Evolutionary conservation across 73 alveolate genomes (phyloP), one percentile per base, ranked within the genome.

Genomic region (Diophrys sp.): DNA sequence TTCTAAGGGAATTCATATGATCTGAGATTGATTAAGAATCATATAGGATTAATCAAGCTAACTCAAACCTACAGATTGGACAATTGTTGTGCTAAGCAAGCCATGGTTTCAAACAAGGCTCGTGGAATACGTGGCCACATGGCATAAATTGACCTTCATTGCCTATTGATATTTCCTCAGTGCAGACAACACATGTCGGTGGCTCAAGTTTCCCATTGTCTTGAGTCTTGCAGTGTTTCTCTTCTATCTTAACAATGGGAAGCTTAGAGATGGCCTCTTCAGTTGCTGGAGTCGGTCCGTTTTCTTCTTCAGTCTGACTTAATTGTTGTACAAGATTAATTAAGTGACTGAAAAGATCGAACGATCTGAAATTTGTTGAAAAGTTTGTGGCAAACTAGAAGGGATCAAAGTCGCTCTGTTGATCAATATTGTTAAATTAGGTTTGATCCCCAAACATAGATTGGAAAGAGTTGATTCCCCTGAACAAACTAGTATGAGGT

Each of bases 1-100:
- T 96, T 94, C 62, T 90, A 96, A 79, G 99, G 98, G 33, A 89
- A 87, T 85, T 90, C 98, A 23, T 92, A 82, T 82, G 99, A 96
- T 90, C 93, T 96, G 97, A 89, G 95, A 62, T 54, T 94, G 26
- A 56, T 94, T 44, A 95, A 94, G 71, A 96, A 94, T 78, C 94
- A 96, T 88, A 90, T 97, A 24, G 91, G 95, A n/a, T n/a, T n/a
- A n/a, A n/a, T n/a, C n/a, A n/a, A n/a, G n/a, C n/a, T 78, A 80
- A 54, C 67, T 90, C 89, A 73, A 70, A 77, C 79, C 98, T 83
- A 77, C 98, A 93, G 70, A 87, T 82, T 29, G 98, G 98, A 73
- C 98, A 93, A 23, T 96, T 88, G 84, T 90, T 88, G 73, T 93
- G 90, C 28, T 86, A 90, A 70, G 87, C 79, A 0, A 93, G 89